Percentiles rank a stretch among this genome's conserved stretches.
phyloP scores from a whole-genome alignment of 305 asterid genomes.

The Euphrasia arctica region DNA sequence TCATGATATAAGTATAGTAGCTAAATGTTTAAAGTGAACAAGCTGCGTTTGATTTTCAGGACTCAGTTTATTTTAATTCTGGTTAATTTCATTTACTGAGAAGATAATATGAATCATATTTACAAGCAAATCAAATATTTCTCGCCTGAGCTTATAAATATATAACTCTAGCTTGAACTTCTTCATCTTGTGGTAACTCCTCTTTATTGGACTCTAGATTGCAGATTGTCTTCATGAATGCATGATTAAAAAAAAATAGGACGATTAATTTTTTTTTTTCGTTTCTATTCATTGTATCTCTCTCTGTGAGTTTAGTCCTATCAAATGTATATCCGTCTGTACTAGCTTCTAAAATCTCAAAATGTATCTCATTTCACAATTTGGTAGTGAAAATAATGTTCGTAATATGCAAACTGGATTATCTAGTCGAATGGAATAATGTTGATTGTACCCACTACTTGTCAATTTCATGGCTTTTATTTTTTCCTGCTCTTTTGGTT shows the following conservation, averaged over 20 bases:
- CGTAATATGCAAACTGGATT: conserved; percentile 4
- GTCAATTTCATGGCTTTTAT: not conserved
- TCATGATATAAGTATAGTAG: not conserved
- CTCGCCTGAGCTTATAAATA: conserved; percentile 18
- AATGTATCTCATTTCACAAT: conserved; percentile 1
- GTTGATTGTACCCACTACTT: not conserved
- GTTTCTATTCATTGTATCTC: conserved; percentile 9
- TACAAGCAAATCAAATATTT: conserved; percentile 17
- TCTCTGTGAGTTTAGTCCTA: conserved; percentile 10
- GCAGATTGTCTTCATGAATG: conserved; percentile 11
- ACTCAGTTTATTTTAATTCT: conserved; percentile 8
- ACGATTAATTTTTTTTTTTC: not conserved
- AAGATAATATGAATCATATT: conserved; percentile 3
- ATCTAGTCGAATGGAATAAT: not conserved
- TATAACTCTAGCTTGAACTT: conserved; percentile 12
- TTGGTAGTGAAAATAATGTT: conserved; percentile 5
- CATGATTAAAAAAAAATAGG: not conserved
- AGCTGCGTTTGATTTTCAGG: conserved; percentile 3
- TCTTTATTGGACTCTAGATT: conserved; percentile 16
- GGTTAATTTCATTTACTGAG: conserved; percentile 3
- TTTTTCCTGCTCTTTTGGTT: not conserved
- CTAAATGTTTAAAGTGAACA: conserved; percentile 4
- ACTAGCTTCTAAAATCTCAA: conserved; percentile 20
- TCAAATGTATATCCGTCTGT: conserved; percentile 2
- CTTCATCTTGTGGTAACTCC: conserved; percentile 1